These are phyloP conservation scores for Tulasnella sp. DNA, from an alignment of 768 basidiomycete species.

Conservation along the genomic window DNA sequence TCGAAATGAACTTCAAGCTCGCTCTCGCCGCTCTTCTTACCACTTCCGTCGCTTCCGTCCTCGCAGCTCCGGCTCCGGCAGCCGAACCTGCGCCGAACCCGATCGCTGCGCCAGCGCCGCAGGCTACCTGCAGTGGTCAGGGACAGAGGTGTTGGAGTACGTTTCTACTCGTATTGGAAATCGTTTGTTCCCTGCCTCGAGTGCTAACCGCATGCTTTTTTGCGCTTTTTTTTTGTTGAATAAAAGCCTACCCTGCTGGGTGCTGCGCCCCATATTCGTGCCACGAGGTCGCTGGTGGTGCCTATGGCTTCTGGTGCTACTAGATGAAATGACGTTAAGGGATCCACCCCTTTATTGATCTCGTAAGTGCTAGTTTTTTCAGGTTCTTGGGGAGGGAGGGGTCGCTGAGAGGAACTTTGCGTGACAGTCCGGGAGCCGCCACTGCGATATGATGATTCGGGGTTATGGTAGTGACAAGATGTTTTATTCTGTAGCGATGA, in stretches of 20 bases:
- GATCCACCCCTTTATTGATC: neutral
- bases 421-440: no score
- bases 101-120: neutral
- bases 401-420: neutral
- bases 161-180: neutral
- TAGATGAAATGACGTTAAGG: neutral
- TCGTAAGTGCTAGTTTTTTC: neutral
- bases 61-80: neutral
- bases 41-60: neutral
- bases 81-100: neutral
- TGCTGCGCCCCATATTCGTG: slow-evolving; percentile 1
- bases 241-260: neutral
- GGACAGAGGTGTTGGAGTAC: neutral
- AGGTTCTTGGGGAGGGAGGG: neutral
- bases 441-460: no score
- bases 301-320: slow-evolving; percentile 1
- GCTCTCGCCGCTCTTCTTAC: neutral
- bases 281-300: neutral
- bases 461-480: neutral
- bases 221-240: no score
- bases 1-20: neutral
- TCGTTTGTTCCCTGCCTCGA: no score
- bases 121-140: neutral
- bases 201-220: no score
- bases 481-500: neutral